Evolutionary conservation across 805 yeast genomes (phyloP), one percentile per base, ranked within the genome.

Genomic region (Candida coquimbonensis): DNA sequence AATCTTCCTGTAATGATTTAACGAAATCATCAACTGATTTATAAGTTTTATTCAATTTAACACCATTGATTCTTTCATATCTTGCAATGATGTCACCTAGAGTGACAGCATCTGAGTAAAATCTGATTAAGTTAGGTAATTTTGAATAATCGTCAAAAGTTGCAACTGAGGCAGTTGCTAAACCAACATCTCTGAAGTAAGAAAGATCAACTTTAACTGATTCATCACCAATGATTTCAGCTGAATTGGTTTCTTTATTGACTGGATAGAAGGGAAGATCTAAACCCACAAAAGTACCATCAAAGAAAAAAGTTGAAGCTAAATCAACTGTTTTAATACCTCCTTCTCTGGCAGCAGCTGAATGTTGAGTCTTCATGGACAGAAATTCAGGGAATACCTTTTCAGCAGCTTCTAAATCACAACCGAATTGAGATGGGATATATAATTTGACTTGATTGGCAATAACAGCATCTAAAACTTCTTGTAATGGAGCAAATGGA

Each of bases 341-440:
- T 9, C 61, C 55, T 2, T 53, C 60, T 52, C 80, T 67, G 17
- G 74, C 67, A 13, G 56, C 62, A 2, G 55, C 53, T 7, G 71
- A 56, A 53, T 75, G 77, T 1, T 46, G 53, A 1, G 56, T 39
- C 56, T 75, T 76, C 17, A 46, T 12, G 2, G 40, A 54, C 5
- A 62, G 44, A 45, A 74, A 63, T 1, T 65, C 67, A 7, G 77
- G 73, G 21, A 68, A 57, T 21, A 44, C 36, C 19, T 52, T 47
- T 5, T 53, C 53, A 19, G 59, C 58, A 9, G 56, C 63, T 3
- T 51, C 56, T 16, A 70, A 42, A 44, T 77, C 78, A 21, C 67
- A 53, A 36, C 87, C 88, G 53, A 75, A 81, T 53, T 79, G 84
- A 3, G 82, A 73, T 31, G 84, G 83, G 51, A 79, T 72, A 63